Evolutionary conservation across 2,329 filamentous ascomycete species (phyloP).

Genomic region (Ascocoryne sarcoides): DNA sequence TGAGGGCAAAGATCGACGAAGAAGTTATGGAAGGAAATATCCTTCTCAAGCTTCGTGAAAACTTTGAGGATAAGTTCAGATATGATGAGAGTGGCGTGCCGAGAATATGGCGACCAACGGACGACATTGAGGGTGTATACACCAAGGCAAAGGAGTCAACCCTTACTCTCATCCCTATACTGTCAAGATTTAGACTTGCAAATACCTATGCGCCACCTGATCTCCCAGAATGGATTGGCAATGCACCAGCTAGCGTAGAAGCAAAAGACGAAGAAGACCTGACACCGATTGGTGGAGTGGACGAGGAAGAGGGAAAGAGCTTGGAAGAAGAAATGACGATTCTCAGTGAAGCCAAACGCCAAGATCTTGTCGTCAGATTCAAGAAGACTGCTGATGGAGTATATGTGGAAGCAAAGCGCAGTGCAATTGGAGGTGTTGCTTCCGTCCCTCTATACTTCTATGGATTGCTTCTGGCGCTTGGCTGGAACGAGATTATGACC

Average conservation of each 20-base stretch:
- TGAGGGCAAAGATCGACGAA: slow-evolving; percentile 86
- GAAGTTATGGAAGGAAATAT: slow-evolving; percentile 98
- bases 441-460: slow-evolving; percentile 96
- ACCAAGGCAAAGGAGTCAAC: slow-evolving; percentile 89
- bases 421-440: slow-evolving; percentile 89
- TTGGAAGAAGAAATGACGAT: slow-evolving; percentile 94
- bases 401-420: slow-evolving; percentile 95
- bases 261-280: slow-evolving; percentile 86
- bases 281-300: slow-evolving; percentile 80
- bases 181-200: slow-evolving; percentile 73
- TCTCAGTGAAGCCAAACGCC: slow-evolving; percentile 80
- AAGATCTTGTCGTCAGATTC: slow-evolving; percentile 88
- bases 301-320: slow-evolving; percentile 90
- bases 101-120: slow-evolving; percentile 89
- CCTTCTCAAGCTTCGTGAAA: slow-evolving; percentile 87
- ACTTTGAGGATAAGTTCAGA: slow-evolving; percentile 98
- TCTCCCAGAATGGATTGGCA: slow-evolving; percentile 76
- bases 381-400: slow-evolving; percentile 98
- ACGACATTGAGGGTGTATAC: slow-evolving; percentile 95
- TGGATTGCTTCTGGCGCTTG: slow-evolving; percentile 74
- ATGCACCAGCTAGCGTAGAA: slow-evolving; percentile 64
- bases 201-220: slow-evolving; percentile 69
- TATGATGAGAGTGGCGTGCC: slow-evolving; percentile 94
- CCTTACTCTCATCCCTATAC: slow-evolving; percentile 77
- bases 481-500: slow-evolving; percentile 97